These are phyloP conservation scores for Stygiomarasmius scandens DNA, from an alignment of 1,284 basidiomycete genomes.

Conservation along the genomic window DNA sequence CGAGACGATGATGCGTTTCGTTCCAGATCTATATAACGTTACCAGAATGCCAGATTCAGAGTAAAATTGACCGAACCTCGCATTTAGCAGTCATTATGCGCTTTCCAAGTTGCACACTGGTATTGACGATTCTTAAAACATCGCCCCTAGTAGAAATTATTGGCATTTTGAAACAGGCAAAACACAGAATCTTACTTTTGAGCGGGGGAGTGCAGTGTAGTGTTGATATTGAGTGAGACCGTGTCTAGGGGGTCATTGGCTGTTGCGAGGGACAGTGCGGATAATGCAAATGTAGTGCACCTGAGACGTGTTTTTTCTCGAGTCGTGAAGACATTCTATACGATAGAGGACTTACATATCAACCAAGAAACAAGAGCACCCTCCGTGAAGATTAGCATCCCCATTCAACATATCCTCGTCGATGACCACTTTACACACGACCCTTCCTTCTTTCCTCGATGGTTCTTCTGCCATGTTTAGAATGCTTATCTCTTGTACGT, in stretches of 20 bases:
- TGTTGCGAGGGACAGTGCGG: slow-evolving; percentile 28
- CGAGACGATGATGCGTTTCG: slow-evolving; percentile 11
- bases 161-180: neutral
- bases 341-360: slow-evolving; percentile 46
- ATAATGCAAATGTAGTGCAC: slow-evolving; percentile 47
- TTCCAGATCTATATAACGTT: slow-evolving; percentile 20
- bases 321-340: too few relatives aligned
- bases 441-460: slow-evolving; percentile 42
- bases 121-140: slow-evolving; percentile 48
- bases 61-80: slow-evolving; percentile 45
- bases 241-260: slow-evolving; percentile 28
- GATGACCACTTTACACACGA: slow-evolving; percentile 51
- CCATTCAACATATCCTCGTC: slow-evolving; percentile 57
- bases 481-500: slow-evolving; percentile 44
- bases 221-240: slow-evolving; percentile 50
- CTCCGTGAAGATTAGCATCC: slow-evolving; percentile 50
- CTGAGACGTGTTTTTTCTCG: slow-evolving; percentile 26
- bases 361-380: slow-evolving; percentile 51
- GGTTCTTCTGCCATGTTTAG: slow-evolving; percentile 48
- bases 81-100: slow-evolving; percentile 44
- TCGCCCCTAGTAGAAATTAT: slow-evolving; percentile 48
- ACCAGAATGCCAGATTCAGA: too few relatives aligned
- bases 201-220: slow-evolving; percentile 59
- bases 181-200: slow-evolving; percentile 44
- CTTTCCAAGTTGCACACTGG: slow-evolving; percentile 46